These are phyloP conservation scores for Ramularia endophylla DNA, from an alignment of 2,329 filamentous ascomycete species.

Conservation along the genomic window DNA sequence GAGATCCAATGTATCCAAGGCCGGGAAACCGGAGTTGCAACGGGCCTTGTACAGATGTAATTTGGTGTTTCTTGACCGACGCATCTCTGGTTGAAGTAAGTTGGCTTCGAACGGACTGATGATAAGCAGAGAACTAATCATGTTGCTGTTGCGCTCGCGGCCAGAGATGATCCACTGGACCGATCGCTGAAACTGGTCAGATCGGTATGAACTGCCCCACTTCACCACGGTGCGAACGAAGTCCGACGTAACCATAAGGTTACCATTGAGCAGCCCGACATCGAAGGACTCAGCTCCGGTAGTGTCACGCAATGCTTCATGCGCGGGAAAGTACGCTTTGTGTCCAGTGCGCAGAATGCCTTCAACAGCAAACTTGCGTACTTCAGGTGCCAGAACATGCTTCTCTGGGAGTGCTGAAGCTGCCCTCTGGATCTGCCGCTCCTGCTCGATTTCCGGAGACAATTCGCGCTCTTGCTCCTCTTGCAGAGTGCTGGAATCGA, in stretches of 20 bases:
- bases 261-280: not conserved
- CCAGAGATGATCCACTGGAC: constrained; percentile 50
- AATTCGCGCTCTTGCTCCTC: constrained; percentile 68
- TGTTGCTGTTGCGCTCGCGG: constrained; percentile 10
- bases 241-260: constrained; percentile 12
- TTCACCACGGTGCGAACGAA: constrained; percentile 9
- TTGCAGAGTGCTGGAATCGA: constrained; percentile 36
- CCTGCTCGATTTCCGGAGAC: constrained; percentile 56
- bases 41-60: constrained; percentile 51
- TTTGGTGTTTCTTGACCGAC: constrained; percentile 18
- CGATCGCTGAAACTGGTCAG: constrained; percentile 47
- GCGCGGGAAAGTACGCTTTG: constrained; percentile 31
- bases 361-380: constrained; percentile 37
- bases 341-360: constrained; percentile 30
- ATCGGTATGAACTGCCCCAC: constrained; percentile 1
- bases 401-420: constrained; percentile 30
- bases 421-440: constrained; percentile 49
- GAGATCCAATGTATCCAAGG: constrained; percentile 45
- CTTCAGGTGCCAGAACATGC: constrained; percentile 41
- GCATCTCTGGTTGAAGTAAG: constrained; percentile 40
- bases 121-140: constrained; percentile 40
- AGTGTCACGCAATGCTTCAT: constrained; percentile 6
- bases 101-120: constrained; percentile 59
- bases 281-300: constrained; percentile 6
- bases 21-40: constrained; percentile 31